Base-by-base conservation (phyloP, 371 early-diverging fungal species). In the Lichtheimia ornata region DNA sequence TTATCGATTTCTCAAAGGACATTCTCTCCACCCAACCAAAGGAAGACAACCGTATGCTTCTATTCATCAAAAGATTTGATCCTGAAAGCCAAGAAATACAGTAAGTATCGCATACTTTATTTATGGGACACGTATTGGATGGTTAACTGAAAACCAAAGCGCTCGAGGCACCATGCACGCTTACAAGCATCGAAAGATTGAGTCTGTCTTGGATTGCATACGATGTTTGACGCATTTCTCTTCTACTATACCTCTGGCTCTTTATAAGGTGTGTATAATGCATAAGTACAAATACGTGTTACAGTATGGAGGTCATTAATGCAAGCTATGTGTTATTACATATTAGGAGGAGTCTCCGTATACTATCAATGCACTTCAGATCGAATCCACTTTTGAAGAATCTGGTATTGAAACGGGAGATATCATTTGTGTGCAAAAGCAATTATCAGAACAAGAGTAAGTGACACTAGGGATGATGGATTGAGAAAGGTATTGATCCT, bases 351-450 rank as follows among this genome's bases (percentile, higher is more conserved):
- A 35, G 9, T 9, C 35, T 0, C 35, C 11, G 11, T 35, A 2
- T 35, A 9, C 9, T 11, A 2, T 35, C 9, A 35, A 9, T 0
- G 9, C 35, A 9, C 35, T 94, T 73, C 86, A 89, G 66, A 44
- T 69, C 24, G 77, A 83, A 51, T 18, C 59, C 18, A 91, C 91
- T 0, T 93, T 95, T 65, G 65, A 56, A 5, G 70, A 79, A 45
- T 86, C 93, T 24, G 96, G 96, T 67, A 82, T 97, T 50, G 90
- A 91, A 64, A 75, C 88, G 56, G 97, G 98, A 14, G 97, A 97
- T 70, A 97, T 97, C 56, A 84, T 97, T 55, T 90, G 89, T 67
- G 88, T 90, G 69, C 95, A 95, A 70, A 78, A 72, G 43, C 76
- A 73, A 9, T 30, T 88, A 30, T 64, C 80, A 0, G 64, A 72